Conservation (phyloP, 768 basidiomycete species). For the Arthromyces matolae region DNA sequence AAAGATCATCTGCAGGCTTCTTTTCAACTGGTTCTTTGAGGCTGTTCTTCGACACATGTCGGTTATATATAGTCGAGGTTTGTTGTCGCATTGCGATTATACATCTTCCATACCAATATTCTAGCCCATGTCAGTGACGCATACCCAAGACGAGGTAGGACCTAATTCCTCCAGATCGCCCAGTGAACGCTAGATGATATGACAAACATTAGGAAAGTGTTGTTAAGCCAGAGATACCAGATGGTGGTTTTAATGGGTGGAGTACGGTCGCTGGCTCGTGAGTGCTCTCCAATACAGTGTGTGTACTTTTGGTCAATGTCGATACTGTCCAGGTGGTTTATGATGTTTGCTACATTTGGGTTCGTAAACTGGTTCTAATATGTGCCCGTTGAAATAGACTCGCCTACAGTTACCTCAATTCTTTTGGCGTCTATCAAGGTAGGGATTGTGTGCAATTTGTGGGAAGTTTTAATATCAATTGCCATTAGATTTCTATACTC, state of each 20-base stretch:
- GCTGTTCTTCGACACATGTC: too few species aligned
- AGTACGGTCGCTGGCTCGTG: constrained; percentile 1
- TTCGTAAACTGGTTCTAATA: background rate
- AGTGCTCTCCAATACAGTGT: too few species aligned
- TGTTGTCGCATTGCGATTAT: too few species aligned
- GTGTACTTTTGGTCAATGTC: background rate
- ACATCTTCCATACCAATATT: too few species aligned
- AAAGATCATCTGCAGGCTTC: too few species aligned
- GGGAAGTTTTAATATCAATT: background rate
- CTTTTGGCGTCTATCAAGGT: constrained; percentile 17
- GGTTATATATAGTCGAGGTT: too few species aligned
- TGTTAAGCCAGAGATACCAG: background rate
- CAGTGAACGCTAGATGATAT: too few species aligned
- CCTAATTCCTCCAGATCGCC: too few species aligned
- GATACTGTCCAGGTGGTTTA: background rate
- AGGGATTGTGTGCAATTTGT: background rate
- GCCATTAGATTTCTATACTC: constrained; percentile 13
- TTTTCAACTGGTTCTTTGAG: too few species aligned
- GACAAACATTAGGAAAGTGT: too few species aligned
- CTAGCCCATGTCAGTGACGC: too few species aligned
- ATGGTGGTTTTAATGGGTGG: constrained; percentile 2
- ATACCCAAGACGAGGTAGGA: too few species aligned
- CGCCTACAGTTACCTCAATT: constrained; percentile 8
- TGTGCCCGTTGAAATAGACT: background rate
- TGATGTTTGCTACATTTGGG: constrained; percentile 9